Percentiles rank a stretch among this genome's conserved stretches.
Evolutionary conservation across 306 rosid genomes (phyloP).

Genomic region (Hylodesmum podocarpum): DNA sequence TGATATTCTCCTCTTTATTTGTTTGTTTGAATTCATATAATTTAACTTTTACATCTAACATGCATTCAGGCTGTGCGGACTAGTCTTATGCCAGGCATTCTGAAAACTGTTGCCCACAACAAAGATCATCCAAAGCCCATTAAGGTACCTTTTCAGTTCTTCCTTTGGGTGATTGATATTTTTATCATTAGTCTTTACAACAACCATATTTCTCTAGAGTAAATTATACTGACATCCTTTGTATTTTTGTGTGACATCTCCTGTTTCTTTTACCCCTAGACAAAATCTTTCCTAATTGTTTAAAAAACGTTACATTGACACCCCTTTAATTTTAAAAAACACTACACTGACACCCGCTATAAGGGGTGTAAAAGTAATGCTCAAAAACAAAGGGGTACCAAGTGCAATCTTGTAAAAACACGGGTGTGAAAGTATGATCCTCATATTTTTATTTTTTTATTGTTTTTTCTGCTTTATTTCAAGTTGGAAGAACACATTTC

Average conservation of each 20-base stretch:
- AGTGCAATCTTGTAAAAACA: no score
- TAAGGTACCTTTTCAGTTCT: constrained; percentile 51
- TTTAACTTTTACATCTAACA: constrained; percentile 17
- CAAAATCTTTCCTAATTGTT: no score
- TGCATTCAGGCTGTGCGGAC: constrained; percentile 67
- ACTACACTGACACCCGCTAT: no score
- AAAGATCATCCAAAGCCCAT: constrained; percentile 96
- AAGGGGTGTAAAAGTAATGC: no score
- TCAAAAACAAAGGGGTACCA: no score
- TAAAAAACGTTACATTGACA: no score
- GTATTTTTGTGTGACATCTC: no score
- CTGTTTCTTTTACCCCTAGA: no score
- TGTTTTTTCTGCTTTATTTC: background rate
- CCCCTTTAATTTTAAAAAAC: no score
- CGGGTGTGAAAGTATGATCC: no score
- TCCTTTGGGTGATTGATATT: background rate
- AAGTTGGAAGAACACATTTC: background rate
- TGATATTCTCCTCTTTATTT: background rate
- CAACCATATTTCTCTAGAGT: background rate
- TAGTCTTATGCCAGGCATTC: constrained; percentile 86
- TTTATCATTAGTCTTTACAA: background rate
- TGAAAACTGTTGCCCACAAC: constrained; percentile 85
- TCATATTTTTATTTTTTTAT: background rate
- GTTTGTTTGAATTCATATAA: background rate
- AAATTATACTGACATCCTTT: no score